phyloP scores from a whole-genome alignment of 2,329 filamentous ascomycete genomes.

The Paracoccidioides brasiliensis region DNA sequence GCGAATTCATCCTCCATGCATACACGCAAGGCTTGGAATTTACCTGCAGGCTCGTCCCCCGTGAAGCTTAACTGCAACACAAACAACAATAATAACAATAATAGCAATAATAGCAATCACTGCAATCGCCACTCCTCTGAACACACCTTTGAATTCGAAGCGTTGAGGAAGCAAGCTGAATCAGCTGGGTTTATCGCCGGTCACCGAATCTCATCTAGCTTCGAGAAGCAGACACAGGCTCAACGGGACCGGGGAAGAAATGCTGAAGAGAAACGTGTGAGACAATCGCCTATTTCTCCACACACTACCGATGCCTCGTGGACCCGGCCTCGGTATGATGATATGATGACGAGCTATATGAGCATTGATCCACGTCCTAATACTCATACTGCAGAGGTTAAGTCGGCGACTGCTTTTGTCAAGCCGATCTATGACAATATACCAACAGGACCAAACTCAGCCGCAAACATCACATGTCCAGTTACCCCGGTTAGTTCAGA shows the following conservation, averaged over 20 bases:
- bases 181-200: conserved; percentile 7
- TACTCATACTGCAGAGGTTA: background rate
- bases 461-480: background rate
- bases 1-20: conserved; percentile 48
- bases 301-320: background rate
- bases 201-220: conserved; percentile 7
- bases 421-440: background rate
- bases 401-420: background rate
- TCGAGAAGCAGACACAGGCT: conserved; percentile 5
- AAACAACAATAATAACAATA: too few relatives aligned
- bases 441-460: background rate
- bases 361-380: conserved; percentile 1
- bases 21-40: conserved; percentile 61
- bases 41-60: conserved; percentile 50
- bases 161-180: conserved; percentile 58
- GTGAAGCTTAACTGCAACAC: too few relatives aligned
- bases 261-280: conserved; percentile 4
- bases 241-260: background rate
- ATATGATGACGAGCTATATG: background rate
- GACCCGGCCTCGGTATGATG: background rate
- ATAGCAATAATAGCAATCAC: conserved; percentile 35
- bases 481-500: background rate
- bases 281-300: background rate
- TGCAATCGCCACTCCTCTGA: conserved; percentile 36
- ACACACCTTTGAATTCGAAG: conserved; percentile 69